Conservation (phyloP, 306 rosid genomes). For the Prosopis cineraria region DNA sequence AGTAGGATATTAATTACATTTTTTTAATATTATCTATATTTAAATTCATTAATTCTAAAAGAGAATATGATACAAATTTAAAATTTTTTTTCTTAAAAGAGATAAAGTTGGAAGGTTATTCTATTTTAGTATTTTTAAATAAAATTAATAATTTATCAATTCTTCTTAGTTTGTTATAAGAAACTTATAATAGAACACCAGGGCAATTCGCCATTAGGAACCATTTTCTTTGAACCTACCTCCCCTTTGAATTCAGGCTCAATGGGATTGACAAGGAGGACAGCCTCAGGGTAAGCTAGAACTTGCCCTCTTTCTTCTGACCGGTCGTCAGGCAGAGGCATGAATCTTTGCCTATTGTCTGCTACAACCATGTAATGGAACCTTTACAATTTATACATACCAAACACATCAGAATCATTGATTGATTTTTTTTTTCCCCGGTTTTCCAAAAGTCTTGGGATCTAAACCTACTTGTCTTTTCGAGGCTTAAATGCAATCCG, state of each 20-base stretch:
- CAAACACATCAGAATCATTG: neutral
- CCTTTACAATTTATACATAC: conserved; percentile 41
- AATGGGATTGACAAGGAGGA: conserved; percentile 69
- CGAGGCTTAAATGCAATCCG: conserved; percentile 75
- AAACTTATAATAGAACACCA: no score
- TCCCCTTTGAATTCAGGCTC: conserved; percentile 79
- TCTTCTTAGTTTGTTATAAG: no score
- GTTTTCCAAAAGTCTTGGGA: neutral
- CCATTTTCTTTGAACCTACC: conserved; percentile 38
- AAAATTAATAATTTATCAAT: no score
- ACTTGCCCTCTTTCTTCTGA: conserved; percentile 51
- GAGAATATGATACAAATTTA: no score
- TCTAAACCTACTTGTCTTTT: conserved; percentile 62
- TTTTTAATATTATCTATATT: no score
- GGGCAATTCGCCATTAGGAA: no score
- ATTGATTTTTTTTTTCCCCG: no score
- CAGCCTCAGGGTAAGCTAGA: conserved; percentile 76
- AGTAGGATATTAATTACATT: no score
- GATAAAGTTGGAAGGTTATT: no score
- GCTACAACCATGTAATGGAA: conserved; percentile 80
- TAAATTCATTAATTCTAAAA: no score
- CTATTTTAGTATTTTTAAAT: no score
- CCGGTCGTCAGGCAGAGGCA: conserved; percentile 92
- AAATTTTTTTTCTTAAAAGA: no score
- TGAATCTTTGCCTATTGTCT: conserved; percentile 75